Evolutionary conservation across 2,329 filamentous ascomycete species (phyloP), one percentile per base, ranked within the genome.

Genomic region (Fusarium globosum): DNA sequence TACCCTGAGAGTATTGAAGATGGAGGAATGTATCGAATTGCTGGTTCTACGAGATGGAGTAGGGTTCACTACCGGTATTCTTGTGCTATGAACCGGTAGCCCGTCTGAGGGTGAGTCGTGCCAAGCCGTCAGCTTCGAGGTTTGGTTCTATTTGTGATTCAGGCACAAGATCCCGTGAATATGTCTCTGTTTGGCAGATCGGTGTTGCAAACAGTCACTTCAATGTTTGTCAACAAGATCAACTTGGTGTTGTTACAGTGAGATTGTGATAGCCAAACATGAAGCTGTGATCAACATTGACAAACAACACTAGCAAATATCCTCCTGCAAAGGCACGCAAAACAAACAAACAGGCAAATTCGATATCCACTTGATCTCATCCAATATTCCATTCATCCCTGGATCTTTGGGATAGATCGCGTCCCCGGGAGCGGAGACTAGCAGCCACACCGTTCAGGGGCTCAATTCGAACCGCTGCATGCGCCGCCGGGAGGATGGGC

Each of bases 371-470:
- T 57, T 42, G 71, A 72, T 64, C 71, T 61, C 61, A 58, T 55
- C 49, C 61, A 49, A 55, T 41, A 38, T 23, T 41, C 38, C 43
- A 43, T 48, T 36, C 36, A 28, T 66, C 36, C 57, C 49, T 48
- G 45, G 46, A 38, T 61, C 41, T 33, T 21, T 28, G 16, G 52
- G n/a, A 55, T 35, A 65, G 52, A 72, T 72, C 67, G 62, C n/a
- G 21, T 61, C 53, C 71, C 71, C 39, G 67, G 57, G 64, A 33
- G 62, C 51, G 65, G 68, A 52, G 68, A 53, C 70, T 55, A 42
- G 64, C 61, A 68, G 75, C 75, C 73, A 76, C 75, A 74, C 69
- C 67, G 61, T 58, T 77, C 73, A 75, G 73, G 73, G 75, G 74
- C 67, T 58, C 55, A 51, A 18, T 42, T 18, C 51, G 41, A 52